A percentile compares a stretch with the other conserved stretches of the same genome.
phyloP scores from a whole-genome alignment of 257 asterid species.

The Ocimum tenuiflorum region DNA sequence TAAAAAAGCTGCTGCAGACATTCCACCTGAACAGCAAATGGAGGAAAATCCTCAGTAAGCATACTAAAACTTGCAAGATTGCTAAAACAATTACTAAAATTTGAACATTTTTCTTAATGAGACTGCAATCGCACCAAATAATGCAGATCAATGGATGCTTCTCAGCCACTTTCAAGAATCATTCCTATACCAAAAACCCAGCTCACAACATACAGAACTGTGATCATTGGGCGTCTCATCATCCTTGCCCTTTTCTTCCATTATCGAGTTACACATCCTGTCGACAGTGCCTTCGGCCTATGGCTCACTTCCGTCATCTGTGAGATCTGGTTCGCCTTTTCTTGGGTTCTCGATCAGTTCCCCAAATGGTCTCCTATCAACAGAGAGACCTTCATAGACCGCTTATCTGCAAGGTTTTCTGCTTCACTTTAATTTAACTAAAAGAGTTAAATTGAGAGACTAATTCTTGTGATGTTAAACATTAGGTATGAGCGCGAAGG shows the following conservation, averaged over 20 bases:
- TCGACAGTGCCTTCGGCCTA: slow-evolving; percentile 73
- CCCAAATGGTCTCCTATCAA: slow-evolving; percentile 92
- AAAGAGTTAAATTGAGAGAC: too few relatives aligned
- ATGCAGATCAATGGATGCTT: slow-evolving; percentile 69
- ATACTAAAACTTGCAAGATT: not conserved
- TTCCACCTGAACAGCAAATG: slow-evolving; percentile 71
- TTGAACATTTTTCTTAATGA: not conserved
- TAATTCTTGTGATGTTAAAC: not conserved
- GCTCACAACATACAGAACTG: slow-evolving; percentile 58
- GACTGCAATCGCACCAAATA: not conserved
- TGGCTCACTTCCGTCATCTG: slow-evolving; percentile 95
- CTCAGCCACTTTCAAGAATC: slow-evolving; percentile 63
- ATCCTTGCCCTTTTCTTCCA: slow-evolving; percentile 74
- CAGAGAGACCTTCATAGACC: slow-evolving; percentile 65
- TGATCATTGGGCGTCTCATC: slow-evolving; percentile 69
- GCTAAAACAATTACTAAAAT: too few relatives aligned
- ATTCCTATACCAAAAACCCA: slow-evolving; percentile 71
- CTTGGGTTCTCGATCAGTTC: slow-evolving; percentile 97
- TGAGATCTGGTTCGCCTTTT: slow-evolving; percentile 96
- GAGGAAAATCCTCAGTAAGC: slow-evolving; percentile 74
- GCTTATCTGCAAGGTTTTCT: slow-evolving; percentile 70
- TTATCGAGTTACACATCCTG: slow-evolving; percentile 88
- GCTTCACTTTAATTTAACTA: too few relatives aligned
- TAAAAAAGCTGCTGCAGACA: slow-evolving; percentile 43
- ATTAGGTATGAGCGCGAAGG: slow-evolving; percentile 84